These are phyloP conservation scores for Boletus rufocinnamomeus DNA, from an alignment of 768 basidiomycete genomes.

Conservation along the genomic window DNA sequence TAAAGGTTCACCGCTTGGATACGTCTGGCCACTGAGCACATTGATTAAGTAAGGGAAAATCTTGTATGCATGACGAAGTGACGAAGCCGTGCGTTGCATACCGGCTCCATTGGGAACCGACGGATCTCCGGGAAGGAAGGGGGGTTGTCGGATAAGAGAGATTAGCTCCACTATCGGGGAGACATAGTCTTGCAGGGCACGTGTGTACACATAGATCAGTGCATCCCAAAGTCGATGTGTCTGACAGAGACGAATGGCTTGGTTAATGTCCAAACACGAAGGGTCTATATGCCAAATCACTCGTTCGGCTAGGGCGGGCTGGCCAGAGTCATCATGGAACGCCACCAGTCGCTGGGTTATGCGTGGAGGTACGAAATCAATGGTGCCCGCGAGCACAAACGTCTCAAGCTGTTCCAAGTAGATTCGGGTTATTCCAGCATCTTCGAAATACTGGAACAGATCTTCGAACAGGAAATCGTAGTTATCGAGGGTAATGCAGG, in stretches of 20 bases:
- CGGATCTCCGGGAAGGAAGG: not conserved
- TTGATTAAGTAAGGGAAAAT: slow-evolving; percentile 87
- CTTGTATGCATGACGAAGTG: slow-evolving; percentile 81
- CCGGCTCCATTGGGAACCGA: slow-evolving; percentile 11
- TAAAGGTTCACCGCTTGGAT: slow-evolving; percentile 81
- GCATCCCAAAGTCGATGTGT: slow-evolving; percentile 86
- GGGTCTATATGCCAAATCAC: slow-evolving; percentile 98
- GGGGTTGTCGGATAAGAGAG: slow-evolving; percentile 60
- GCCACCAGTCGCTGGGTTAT: slow-evolving; percentile 84
- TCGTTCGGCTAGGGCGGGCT: slow-evolving; percentile 77
- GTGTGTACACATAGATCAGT: slow-evolving; percentile 90
- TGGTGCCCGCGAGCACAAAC: slow-evolving; percentile 73
- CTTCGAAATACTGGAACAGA: slow-evolving; percentile 86
- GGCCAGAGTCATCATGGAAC: slow-evolving; percentile 68
- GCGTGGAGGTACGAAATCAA: slow-evolving; percentile 78
- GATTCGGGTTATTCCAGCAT: slow-evolving; percentile 79
- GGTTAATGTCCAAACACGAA: slow-evolving; percentile 87
- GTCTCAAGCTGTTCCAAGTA: slow-evolving; percentile 82
- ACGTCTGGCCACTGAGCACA: slow-evolving; percentile 77
- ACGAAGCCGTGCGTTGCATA: slow-evolving; percentile 16
- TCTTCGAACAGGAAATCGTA: slow-evolving; percentile 92
- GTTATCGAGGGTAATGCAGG: slow-evolving; percentile 78
- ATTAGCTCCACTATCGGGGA: slow-evolving; percentile 87
- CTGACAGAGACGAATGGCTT: slow-evolving; percentile 86
- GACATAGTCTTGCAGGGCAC: slow-evolving; percentile 84